Base-by-base conservation (phyloP, 148 eudicot species). In the Camellia granthamiana region DNA sequence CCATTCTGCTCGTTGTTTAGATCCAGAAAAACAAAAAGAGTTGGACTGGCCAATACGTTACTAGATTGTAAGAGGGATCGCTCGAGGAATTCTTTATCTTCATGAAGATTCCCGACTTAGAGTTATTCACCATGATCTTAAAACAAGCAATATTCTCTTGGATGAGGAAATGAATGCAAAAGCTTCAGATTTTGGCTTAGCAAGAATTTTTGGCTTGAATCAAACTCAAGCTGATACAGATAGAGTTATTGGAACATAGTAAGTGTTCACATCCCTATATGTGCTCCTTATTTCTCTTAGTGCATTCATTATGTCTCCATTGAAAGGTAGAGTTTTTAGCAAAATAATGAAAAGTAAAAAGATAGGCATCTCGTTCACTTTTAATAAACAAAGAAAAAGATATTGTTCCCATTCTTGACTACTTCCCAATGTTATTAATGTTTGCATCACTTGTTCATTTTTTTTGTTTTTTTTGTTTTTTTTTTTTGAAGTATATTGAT, bases 111-210 rank as follows among this genome's bases (percentile, higher is more conserved):
- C 89, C 7, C 77, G 77, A 19, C 78, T 84, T 14, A 74, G 64
- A 16, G 82, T 84, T 16, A 81, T 87, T 18, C 89, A 80, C 55
- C 85, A 84, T 4, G 89, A 84, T 78, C 81, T 87, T 16, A 87
- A 86, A 74, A 77, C 84, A 4, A 84, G 86, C 67, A 84, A 88
- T 72, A 72, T 88, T 51, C 66, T 88, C 7, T 49, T 88, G 6
- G 88, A 88, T 66, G 72, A 75, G 10, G 69, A 23, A 4, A 79
- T 85, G 82, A 82, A 82, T 18, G 79, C 88, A 18, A 88, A 88
- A 60, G 82, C 85, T 30, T 69, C 88, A 18, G 90, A 85, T 78
- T 88, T 88, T 75, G 90, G 90, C 12, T 41, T 84, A 16, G 90
- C 88, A 30, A 85, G 77, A 41, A 77, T 85, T n/a, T 88, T 84